Percentiles rank a stretch among this genome's conserved stretches.
These are phyloP conservation scores for Spathaspora passalidarum DNA, from an alignment of 805 yeast species.

Conservation along the genomic window DNA sequence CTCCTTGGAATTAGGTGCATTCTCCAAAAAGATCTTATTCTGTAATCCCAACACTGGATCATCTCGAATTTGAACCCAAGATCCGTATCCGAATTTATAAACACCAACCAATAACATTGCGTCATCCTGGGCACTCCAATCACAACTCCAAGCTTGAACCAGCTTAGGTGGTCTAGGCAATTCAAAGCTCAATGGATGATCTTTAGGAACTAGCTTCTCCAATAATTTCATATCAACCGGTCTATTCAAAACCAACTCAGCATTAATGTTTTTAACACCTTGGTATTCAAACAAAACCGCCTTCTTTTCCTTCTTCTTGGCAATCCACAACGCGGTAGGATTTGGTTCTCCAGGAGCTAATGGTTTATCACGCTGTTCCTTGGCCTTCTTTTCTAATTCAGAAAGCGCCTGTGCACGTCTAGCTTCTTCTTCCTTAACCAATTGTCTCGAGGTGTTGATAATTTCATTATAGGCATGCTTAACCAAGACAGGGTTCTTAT, in stretches of 20 bases:
- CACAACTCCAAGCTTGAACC: conserved; percentile 88
- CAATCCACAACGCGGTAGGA: conserved; percentile 52
- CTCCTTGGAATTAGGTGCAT: conserved; percentile 2
- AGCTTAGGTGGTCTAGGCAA: conserved; percentile 66
- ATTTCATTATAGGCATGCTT: conserved; percentile 76
- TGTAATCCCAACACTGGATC: conserved; percentile 88
- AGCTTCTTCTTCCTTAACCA: conserved; percentile 62
- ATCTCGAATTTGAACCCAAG: conserved; percentile 92
- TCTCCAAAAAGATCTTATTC: conserved; percentile 73
- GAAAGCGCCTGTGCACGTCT: conserved; percentile 54
- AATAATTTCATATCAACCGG: conserved; percentile 80
- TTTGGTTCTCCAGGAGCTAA: conserved; percentile 35
- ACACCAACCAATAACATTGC: conserved; percentile 85
- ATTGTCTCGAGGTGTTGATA: conserved; percentile 55
- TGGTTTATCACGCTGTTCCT: conserved; percentile 40
- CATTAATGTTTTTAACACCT: conserved; percentile 85
- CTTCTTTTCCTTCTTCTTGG: conserved; percentile 78
- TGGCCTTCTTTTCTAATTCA: conserved; percentile 58
- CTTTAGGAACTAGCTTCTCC: conserved; percentile 48
- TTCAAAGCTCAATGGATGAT: conserved; percentile 58
- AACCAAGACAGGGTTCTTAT: conserved; percentile 76
- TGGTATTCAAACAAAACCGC: conserved; percentile 87
- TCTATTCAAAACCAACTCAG: conserved; percentile 78
- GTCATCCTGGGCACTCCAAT: conserved; percentile 83
- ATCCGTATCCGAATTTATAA: conserved; percentile 89